Conservation (phyloP, 2,329 filamentous ascomycete species). For the Mycosphaerelloides madeirae region DNA sequence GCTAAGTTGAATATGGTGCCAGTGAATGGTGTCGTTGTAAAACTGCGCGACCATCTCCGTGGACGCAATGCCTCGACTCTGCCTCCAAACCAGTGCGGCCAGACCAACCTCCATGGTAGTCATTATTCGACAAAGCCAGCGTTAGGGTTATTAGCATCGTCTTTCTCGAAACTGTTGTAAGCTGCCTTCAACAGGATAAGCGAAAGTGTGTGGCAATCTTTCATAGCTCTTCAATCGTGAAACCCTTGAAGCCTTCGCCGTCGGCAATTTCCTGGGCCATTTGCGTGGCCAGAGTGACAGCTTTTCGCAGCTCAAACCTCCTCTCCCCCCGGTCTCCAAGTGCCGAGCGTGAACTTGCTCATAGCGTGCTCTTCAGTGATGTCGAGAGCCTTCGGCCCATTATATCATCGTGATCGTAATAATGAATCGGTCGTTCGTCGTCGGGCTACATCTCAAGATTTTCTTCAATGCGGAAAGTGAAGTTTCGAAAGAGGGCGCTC, state of each 20-base stretch:
- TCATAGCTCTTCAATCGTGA: neutral
- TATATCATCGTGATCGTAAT: neutral
- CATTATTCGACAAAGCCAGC: neutral
- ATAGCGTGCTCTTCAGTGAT: neutral
- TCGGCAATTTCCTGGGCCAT: neutral
- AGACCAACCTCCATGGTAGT: neutral
- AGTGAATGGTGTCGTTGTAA: neutral
- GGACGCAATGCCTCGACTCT: neutral
- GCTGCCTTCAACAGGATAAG: neutral
- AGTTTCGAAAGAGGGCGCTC: neutral
- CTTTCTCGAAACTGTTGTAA: neutral
- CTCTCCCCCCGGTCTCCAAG: too few species aligned
- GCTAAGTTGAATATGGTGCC: neutral
- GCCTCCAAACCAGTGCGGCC: neutral
- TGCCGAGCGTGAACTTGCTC: too few species aligned
- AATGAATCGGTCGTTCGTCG: neutral
- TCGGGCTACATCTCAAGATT: neutral
- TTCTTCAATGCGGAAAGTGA: neutral
- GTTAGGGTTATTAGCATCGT: neutral
- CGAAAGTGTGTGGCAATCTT: neutral
- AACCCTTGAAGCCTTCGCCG: neutral
- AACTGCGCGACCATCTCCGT: neutral
- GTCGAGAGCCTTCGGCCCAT: neutral
- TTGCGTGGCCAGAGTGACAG: neutral
- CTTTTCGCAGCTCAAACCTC: neutral